Evolutionary conservation across 495 filamentous ascomycete genomes (phyloP), one percentile per base, ranked within the genome.

Genomic region (Hyphodiscus hymeniophilus): DNA sequence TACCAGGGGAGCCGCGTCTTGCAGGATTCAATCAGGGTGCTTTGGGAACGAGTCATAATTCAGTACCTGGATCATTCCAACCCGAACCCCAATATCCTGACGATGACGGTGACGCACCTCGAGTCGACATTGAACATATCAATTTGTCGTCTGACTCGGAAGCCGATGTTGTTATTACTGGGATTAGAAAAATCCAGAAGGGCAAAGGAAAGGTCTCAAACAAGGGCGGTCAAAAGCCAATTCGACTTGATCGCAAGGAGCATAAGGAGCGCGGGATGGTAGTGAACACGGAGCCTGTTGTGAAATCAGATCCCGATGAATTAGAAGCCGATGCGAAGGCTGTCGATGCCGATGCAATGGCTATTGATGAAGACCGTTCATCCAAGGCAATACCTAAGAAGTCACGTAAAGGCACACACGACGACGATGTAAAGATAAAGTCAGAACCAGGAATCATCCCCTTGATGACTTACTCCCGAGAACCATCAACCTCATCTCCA

Each of bases 211-310:
- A 53, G 8, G 38, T 35, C 22, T 22, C 35, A 3, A 42, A 15
- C 15, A 60, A 58, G 36, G 20, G 38, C 7, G 64, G 56, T 11
- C 55, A 48, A n/a, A 59, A 59, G 13, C 74, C 74, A 0, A 58
- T 83, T 45, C 74, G 78, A 22, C 63, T 83, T 36, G 47, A 64
- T 28, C 64, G 80, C 24, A 61, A 68, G 16, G 67, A 72, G 50
- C 77, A 80, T 55, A 69, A 74, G 50, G 73, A 77, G 1, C 66
- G 71, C 16, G 62, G 64, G 17, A 54, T 73, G 2, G 65, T 70
- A 22, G 66, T 80, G 48, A 74, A 77, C 35, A 75, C 72, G 0
- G 69, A 75, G 17, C 64, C 68, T 0, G 45, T 59, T 17, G 54
- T 60, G 23, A 53, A 59, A 7, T 51, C 41, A n/a, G 20, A 45